These are phyloP conservation scores for Aethionema arabicum DNA, from an alignment of 345 rosid genomes.

Conservation along the genomic window DNA sequence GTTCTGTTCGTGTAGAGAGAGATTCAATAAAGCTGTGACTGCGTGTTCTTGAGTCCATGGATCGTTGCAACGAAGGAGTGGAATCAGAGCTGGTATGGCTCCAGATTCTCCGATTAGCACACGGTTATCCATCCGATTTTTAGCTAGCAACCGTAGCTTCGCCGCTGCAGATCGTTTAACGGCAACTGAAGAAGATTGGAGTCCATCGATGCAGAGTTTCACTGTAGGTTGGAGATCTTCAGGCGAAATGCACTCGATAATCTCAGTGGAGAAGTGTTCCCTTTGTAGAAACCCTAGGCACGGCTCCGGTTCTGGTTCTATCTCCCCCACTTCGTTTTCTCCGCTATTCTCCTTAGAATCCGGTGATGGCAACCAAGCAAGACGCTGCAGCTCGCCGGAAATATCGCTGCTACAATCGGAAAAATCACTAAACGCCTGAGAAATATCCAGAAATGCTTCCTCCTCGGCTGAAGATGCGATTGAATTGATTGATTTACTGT, in stretches of 20 bases:
- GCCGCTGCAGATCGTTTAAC: constrained; percentile 93
- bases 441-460: constrained; percentile 58
- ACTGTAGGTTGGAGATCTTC: constrained; percentile 97
- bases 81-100: constrained; percentile 76
- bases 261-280: constrained; percentile 84
- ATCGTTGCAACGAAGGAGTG: constrained; percentile 79
- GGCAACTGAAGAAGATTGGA: constrained; percentile 63
- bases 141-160: constrained; percentile 79
- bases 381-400: constrained; percentile 88
- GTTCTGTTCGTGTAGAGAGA: constrained; percentile 76
- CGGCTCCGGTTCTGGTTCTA: constrained; percentile 58
- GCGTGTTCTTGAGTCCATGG: constrained; percentile 97
- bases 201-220: constrained; percentile 83
- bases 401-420: constrained; percentile 89
- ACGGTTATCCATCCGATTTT: constrained; percentile 82
- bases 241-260: constrained; percentile 87
- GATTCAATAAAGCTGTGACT: constrained; percentile 82
- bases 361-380: constrained; percentile 66
- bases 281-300: constrained; percentile 79
- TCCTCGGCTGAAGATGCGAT: constrained; percentile 42
- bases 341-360: constrained; percentile 33
- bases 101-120: constrained; percentile 92
- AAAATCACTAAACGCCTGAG: constrained; percentile 80
- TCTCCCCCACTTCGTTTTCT: constrained; percentile 16
- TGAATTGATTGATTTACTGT: constrained; percentile 44